Base-by-base conservation (phyloP, 139 green algal species). In the Tetratostichococcus sp. region DNA sequence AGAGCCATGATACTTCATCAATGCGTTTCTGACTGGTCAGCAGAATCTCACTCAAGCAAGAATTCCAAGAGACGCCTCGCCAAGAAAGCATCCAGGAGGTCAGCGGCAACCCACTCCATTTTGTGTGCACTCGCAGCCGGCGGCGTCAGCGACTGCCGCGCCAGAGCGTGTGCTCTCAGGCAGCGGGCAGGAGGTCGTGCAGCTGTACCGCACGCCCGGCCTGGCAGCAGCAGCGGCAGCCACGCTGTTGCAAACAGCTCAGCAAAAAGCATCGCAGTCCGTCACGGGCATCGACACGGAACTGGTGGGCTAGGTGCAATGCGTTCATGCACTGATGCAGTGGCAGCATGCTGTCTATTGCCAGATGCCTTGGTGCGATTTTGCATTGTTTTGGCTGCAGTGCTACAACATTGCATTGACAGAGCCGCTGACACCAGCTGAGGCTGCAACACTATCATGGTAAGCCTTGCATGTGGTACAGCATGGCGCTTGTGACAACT, bases 351-450 rank as follows among this genome's bases (percentile, higher is more conserved):
- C n/a, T n/a, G n/a, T n/a, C n/a, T n/a, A n/a, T n/a, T n/a, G n/a
- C 39, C 39, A 21, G 39, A 50, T 50, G 39, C 11, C 8, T 50
- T 21, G 6, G 39, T 50, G 39, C 39, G 6, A 50, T 6, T 6
- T 50, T 50, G 39, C 6, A 11, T 6, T 21, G 39, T 50, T 50
- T 50, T 30, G 39, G 22, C 22, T 84, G 86, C 85, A 96, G 83
- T 97, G 90, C 87, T 99, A 89, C 90, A 99, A 99, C 76, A 73
- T 99, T 22, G 89, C 87, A 0, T 39, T 94, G 8, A 83, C 72
- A 6, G 70, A 62, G 19, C 80, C 87, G 0, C 86, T 99, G 39
- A 88, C 79, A 16, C 43, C 71, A 1, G 75, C 82, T 1, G 87
- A 97, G 73, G 85, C 88, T 2, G 81, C 89, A 14, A 97, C 82